Conservation (phyloP, 352 stramenopile genomes). For the Saprolegnia parasitica region DNA sequence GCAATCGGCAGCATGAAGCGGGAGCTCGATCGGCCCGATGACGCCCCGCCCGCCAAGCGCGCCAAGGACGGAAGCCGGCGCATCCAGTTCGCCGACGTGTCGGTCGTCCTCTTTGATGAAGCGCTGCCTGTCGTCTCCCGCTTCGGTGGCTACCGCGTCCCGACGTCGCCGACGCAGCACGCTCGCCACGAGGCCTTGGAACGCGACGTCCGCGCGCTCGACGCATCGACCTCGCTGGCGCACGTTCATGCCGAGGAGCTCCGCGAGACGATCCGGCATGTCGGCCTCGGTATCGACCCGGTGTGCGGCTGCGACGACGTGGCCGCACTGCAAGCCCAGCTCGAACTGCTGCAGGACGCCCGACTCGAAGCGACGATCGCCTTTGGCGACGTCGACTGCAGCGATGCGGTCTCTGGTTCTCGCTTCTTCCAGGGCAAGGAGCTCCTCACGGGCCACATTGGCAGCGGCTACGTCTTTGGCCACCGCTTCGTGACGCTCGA, state of each 20-base stretch:
- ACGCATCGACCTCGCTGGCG: not conserved
- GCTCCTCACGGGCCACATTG: constrained; percentile 8
- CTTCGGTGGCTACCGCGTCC: constrained; percentile 14
- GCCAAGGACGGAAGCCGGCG: not conserved
- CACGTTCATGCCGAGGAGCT: constrained; percentile 12
- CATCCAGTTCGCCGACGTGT: constrained; percentile 11
- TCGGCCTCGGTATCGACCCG: not conserved
- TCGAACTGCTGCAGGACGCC: constrained; percentile 13
- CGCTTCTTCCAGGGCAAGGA: constrained; percentile 21
- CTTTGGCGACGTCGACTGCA: constrained; percentile 13
- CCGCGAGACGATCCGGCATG: constrained; percentile 21
- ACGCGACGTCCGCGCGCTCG: constrained; percentile 6
- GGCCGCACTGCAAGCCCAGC: not conserved
- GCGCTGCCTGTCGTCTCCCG: constrained; percentile 11
- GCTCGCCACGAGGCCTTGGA: constrained; percentile 1
- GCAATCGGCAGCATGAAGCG: not conserved
- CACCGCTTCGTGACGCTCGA: constrained; percentile 27
- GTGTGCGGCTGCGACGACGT: constrained; percentile 14
- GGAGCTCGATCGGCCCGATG: not conserved
- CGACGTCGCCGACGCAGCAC: not conserved
- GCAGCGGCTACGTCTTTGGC: constrained; percentile 26
- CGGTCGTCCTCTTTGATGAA: constrained; percentile 17
- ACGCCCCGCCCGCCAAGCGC: constrained; percentile 4
- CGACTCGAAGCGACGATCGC: constrained; percentile 22
- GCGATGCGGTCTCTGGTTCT: not conserved